Evolutionary conservation across 164 flowering plant genomes (phyloP).

Genomic region (Aristolochia californica): DNA sequence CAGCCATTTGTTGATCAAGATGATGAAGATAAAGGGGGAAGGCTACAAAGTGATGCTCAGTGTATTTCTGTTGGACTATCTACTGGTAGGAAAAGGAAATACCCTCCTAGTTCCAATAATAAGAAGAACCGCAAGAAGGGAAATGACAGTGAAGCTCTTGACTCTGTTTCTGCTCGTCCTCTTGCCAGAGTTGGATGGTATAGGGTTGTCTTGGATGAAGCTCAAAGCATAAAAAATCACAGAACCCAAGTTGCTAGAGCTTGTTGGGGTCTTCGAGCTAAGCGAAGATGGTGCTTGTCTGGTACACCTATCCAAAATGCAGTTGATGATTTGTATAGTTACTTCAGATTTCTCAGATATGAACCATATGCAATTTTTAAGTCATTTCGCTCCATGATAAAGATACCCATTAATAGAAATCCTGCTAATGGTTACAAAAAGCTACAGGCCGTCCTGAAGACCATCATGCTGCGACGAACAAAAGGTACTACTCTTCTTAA

Average conservation of each 20-base stretch:
- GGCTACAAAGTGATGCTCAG: too few species aligned
- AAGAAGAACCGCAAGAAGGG: too few species aligned
- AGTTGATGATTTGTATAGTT: slow-evolving; percentile 91
- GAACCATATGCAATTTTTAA: slow-evolving; percentile 70
- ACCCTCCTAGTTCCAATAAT: too few species aligned
- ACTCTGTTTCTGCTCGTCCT: slow-evolving; percentile 41
- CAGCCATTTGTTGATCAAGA: slow-evolving; percentile 77
- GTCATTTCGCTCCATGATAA: slow-evolving; percentile 46
- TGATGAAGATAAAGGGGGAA: slow-evolving; percentile 32
- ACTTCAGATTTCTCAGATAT: slow-evolving; percentile 88
- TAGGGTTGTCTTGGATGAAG: slow-evolving; percentile 93
- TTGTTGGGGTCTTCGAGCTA: slow-evolving; percentile 92
- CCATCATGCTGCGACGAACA: slow-evolving; percentile 90
- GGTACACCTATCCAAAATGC: slow-evolving; percentile 98
- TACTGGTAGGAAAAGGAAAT: slow-evolving; percentile 44
- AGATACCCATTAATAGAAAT: slow-evolving; percentile 60
- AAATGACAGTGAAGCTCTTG: slow-evolving; percentile 8
- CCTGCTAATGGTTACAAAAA: slow-evolving; percentile 70
- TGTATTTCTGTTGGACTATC: too few species aligned
- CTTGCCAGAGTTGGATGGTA: slow-evolving; percentile 84
- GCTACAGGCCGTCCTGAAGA: slow-evolving; percentile 79
- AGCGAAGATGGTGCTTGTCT: slow-evolving; percentile 95
- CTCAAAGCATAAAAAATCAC: slow-evolving; percentile 94
- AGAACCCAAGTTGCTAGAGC: slow-evolving; percentile 96
- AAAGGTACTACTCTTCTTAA: slow-evolving; percentile 39